Conservation (phyloP, 1,284 basidiomycete species). For the Xerocomus amazonicus region DNA sequence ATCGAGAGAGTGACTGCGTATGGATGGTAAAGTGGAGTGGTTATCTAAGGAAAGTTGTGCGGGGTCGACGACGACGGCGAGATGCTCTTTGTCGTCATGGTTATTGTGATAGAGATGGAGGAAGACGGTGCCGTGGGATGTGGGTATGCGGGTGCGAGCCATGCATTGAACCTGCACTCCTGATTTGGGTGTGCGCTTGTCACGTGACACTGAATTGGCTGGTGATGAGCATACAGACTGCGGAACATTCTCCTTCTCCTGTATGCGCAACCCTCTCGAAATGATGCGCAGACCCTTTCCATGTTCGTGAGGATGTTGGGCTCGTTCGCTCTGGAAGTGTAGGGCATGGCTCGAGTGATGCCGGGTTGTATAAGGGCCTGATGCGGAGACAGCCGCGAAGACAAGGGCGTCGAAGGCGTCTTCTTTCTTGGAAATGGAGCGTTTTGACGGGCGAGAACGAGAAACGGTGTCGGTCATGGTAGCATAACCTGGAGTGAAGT, state of each 20-base stretch:
- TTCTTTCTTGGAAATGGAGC: slow-evolving; percentile 44
- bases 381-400: slow-evolving; percentile 66
- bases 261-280: slow-evolving; percentile 58
- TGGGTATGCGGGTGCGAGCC: slow-evolving; percentile 96
- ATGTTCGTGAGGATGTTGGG: too few relatives aligned
- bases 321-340: slow-evolving; percentile 38
- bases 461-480: background rate
- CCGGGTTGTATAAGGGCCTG: slow-evolving; percentile 67
- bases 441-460: slow-evolving; percentile 33
- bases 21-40: slow-evolving; percentile 45
- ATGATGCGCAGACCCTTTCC: too few relatives aligned
- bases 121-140: slow-evolving; percentile 92
- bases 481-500: too few relatives aligned
- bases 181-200: slow-evolving; percentile 10
- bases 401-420: slow-evolving; percentile 70
- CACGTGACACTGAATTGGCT: slow-evolving; percentile 6
- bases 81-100: slow-evolving; percentile 88
- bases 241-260: slow-evolving; percentile 33
- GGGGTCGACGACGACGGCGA: slow-evolving; percentile 95
- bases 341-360: slow-evolving; percentile 47
- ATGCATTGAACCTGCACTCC: slow-evolving; percentile 77
- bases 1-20: slow-evolving; percentile 84
- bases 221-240: slow-evolving; percentile 20
- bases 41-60: slow-evolving; percentile 61
- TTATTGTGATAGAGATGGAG: slow-evolving; percentile 95